Conservation (phyloP, 1,284 basidiomycete genomes). For the Butyriboletus regius region DNA sequence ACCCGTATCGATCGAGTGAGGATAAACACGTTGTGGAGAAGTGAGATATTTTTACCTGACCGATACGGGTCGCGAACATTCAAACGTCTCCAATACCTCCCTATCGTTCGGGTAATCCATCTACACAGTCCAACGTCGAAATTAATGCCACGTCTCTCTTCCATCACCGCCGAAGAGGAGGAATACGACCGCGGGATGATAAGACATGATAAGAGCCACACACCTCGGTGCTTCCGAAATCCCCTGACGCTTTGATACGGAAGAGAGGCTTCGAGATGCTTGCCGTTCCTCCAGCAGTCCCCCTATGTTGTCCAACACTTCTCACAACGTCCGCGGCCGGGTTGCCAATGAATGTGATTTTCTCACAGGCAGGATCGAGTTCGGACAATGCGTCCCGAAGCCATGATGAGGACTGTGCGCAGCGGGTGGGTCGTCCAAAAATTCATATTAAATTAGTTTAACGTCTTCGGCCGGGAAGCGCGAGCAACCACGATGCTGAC, state of each 20-base stretch:
- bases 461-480: not conserved
- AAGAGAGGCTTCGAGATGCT: conserved; percentile 49
- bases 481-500: conserved; percentile 34
- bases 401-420: conserved; percentile 59
- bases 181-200: not conserved
- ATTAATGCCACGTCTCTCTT: not conserved
- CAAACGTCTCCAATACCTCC: conserved; percentile 82
- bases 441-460: not conserved
- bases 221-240: conserved; percentile 78
- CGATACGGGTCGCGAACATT: conserved; percentile 60
- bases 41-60: conserved; percentile 53
- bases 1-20: not conserved
- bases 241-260: conserved; percentile 69
- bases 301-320: conserved; percentile 4
- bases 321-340: conserved; percentile 39
- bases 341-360: conserved; percentile 73
- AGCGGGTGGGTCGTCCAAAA: not conserved
- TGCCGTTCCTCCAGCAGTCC: not conserved
- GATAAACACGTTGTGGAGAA: not conserved
- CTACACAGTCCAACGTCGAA: conserved; percentile 36
- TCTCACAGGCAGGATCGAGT: conserved; percentile 76
- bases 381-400: conserved; percentile 86
- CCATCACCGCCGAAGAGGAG: not conserved
- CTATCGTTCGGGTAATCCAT: conserved; percentile 89
- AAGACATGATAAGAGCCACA: conserved; percentile 9